A percentile compares a stretch with the other conserved stretches of the same genome.
Conservation (phyloP, 1,284 basidiomycete genomes). For the Pseudozyma flocculosa region DNA sequence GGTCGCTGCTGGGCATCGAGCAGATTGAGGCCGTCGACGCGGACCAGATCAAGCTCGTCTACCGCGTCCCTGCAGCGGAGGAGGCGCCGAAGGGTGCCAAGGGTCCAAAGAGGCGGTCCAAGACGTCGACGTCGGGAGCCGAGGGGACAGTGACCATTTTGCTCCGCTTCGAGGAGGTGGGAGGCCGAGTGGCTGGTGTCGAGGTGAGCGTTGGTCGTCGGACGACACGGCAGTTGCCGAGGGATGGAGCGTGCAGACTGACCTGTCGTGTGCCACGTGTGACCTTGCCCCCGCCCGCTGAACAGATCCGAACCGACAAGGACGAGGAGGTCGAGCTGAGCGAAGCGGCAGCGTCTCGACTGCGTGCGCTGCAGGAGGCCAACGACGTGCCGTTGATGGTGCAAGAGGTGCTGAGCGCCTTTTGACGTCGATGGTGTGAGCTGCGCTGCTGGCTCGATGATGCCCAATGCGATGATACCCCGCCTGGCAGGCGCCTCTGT, state of each 20-base stretch:
- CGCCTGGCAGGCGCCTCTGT: no score
- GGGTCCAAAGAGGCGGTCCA: conserved; percentile 10
- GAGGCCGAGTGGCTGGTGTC: conserved; percentile 32
- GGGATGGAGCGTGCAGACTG: no score
- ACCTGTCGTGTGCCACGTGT: no score
- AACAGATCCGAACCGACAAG: conserved; percentile 9
- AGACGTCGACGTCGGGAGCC: conserved; percentile 22
- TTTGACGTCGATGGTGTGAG: conserved; percentile 9
- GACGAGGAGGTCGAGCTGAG: conserved; percentile 36
- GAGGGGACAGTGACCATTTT: conserved; percentile 26
- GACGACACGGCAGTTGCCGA: no score
- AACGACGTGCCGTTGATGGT: conserved; percentile 39
- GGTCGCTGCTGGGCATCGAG: conserved; percentile 33
- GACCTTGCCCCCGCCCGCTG: not conserved
- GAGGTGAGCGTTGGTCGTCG: conserved; percentile 7
- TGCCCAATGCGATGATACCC: no score
- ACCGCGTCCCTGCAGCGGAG: conserved; percentile 20
- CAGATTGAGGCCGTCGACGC: conserved; percentile 25
- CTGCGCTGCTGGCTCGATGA: no score
- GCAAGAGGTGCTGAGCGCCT: conserved; percentile 31
- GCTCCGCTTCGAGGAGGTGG: conserved; percentile 33
- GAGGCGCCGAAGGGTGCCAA: conserved; percentile 6
- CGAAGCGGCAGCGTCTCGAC: conserved; percentile 24
- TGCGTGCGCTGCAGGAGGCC: conserved; percentile 27
- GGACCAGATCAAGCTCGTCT: conserved; percentile 31